Base-by-base conservation (phyloP, 2,329 filamentous ascomycete species). In the Penicillium verrucosum region DNA sequence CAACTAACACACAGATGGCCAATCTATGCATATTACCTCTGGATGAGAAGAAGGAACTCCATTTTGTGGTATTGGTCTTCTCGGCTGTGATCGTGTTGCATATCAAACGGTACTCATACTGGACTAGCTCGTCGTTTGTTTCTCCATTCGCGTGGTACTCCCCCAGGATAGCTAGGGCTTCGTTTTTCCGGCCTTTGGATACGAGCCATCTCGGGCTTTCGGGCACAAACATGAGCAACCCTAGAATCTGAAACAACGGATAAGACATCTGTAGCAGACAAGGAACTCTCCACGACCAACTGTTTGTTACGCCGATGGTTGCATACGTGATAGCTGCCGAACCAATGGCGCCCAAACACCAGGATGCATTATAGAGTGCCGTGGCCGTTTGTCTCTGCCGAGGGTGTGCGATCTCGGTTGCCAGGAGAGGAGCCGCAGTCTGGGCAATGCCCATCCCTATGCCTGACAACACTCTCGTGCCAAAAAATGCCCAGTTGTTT, bases 151-250 rank as follows among this genome's bases (percentile, higher is more conserved):
- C 85, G 48, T 87, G 85, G 65, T 83, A 84, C 55, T 81, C 81
- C 4, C 80, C 77, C 57, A 89, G 76, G 1, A 82, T 79, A 6
- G 76, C 71, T 18, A 81, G 73, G 1, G 83, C 84, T 60, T 85
- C 77, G 27, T 85, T 82, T 16, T 80, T 76, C 16, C 81, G 79
- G 58, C 83, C 80, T 53, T 84, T 80, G 41, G 81, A 80, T 51
- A 85, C 82, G n/a, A 86, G 76, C 84, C 84, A 87, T 47, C 85
- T 73, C 1, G 85, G 85, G 1, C 82, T 85, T 64, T 88, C 85
- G 0, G 85, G 85, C 0, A 87, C 72, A 63, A 85, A 79, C 55
- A 78, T 82, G 3, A 80, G 5, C 12, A 56, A 75, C 27, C 78
- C 71, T 29, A 77, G 25, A 36, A 82, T 72, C 45, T 85, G 81